phyloP scores from a whole-genome alignment of 768 basidiomycete genomes.

The Rhizopogon salebrosus region DNA sequence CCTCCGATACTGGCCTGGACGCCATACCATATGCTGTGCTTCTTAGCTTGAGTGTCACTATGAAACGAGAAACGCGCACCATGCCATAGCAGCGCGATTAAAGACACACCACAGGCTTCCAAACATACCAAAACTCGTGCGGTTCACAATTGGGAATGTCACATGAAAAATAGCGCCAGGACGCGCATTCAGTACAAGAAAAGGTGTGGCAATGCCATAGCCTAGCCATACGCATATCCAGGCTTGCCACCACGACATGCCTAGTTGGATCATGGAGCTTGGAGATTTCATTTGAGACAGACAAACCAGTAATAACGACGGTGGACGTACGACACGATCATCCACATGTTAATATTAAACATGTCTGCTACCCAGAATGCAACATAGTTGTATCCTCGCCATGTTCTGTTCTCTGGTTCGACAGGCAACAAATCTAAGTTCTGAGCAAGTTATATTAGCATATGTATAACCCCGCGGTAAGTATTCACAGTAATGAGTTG shows the following conservation, averaged over 20 bases:
- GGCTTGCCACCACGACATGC: constrained; percentile 80
- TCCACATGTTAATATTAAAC: constrained; percentile 81
- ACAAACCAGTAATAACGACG: not conserved
- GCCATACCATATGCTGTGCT: constrained; percentile 64
- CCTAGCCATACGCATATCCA: constrained; percentile 77
- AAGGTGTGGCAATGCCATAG: constrained; percentile 55
- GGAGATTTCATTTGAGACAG: not conserved
- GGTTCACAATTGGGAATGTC: constrained; percentile 70
- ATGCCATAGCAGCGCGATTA: constrained; percentile 68
- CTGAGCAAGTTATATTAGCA: constrained; percentile 26
- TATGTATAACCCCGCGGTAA: not conserved
- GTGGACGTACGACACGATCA: constrained; percentile 49
- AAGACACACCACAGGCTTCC: constrained; percentile 78
- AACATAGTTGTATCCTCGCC: constrained; percentile 62
- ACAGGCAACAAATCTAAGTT: constrained; percentile 75
- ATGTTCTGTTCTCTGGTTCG: constrained; percentile 54
- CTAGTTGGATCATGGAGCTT: constrained; percentile 60
- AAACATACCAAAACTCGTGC: constrained; percentile 76
- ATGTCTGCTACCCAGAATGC: constrained; percentile 78
- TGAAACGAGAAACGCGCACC: constrained; percentile 37
- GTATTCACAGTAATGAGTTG: constrained; percentile 51
- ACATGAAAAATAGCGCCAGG: constrained; percentile 75
- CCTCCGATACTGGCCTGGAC: constrained; percentile 84
- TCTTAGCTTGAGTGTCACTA: constrained; percentile 9
- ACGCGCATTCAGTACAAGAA: constrained; percentile 73